Conservation (phyloP, 192 early-diverging fungal species). For the Coemansia sp. region DNA sequence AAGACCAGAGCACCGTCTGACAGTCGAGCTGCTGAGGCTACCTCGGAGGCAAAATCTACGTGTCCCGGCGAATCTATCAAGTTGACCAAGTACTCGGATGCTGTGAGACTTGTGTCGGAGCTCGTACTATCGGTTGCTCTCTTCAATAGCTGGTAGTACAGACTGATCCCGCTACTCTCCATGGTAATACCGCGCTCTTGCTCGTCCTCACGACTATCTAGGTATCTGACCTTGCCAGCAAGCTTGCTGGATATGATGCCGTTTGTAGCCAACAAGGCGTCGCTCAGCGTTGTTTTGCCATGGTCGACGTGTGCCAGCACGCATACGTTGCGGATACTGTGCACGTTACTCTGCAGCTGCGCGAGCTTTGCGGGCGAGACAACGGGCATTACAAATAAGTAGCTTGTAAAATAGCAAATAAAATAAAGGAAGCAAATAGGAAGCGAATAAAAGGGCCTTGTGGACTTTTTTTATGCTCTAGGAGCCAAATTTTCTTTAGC, state of each 20-base stretch:
- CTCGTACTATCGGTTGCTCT: slow-evolving; percentile 13
- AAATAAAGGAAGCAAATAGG: neutral
- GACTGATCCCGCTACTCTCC: slow-evolving; percentile 94
- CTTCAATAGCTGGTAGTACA: slow-evolving; percentile 80
- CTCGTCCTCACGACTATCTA: slow-evolving; percentile 96
- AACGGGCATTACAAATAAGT: slow-evolving; percentile 61
- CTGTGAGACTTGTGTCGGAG: neutral
- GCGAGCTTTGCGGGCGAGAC: slow-evolving; percentile 66
- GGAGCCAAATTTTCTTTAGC: neutral
- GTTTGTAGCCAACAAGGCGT: slow-evolving; percentile 94
- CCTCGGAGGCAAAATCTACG: slow-evolving; percentile 97
- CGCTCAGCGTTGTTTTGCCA: slow-evolving; percentile 97
- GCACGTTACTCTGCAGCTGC: slow-evolving; percentile 67
- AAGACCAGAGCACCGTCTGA: slow-evolving; percentile 95
- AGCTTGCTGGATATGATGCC: slow-evolving; percentile 96
- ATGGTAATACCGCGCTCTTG: slow-evolving; percentile 99
- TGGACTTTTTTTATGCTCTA: neutral
- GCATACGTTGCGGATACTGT: slow-evolving; percentile 92
- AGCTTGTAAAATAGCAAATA: neutral
- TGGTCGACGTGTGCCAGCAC: slow-evolving; percentile 99
- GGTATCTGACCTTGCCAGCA: slow-evolving; percentile 92
- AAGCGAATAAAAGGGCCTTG: neutral
- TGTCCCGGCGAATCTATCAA: slow-evolving; percentile 99
- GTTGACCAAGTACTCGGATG: slow-evolving; percentile 87
- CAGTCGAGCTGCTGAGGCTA: slow-evolving; percentile 97